phyloP scores from a whole-genome alignment of 1,284 basidiomycete genomes.

The Papiliotrema flavescens region DNA sequence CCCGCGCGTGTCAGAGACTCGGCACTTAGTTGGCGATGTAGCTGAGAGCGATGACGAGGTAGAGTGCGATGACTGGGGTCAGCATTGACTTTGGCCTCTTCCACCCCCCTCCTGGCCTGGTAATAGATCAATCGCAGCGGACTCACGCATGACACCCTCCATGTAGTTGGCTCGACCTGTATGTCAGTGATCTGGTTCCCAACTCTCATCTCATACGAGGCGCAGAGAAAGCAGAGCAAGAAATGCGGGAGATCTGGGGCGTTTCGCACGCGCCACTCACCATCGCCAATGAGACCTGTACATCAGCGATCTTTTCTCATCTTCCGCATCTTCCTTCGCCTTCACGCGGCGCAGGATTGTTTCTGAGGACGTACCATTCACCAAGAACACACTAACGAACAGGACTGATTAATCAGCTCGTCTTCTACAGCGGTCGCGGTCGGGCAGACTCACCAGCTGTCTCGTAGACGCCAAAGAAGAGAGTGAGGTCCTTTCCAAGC shows the following conservation, averaged over 20 bases:
- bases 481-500: slow-evolving; percentile 70
- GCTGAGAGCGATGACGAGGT: slow-evolving; percentile 60
- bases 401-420: slow-evolving; percentile 67
- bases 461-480: slow-evolving; percentile 64
- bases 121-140: too few species aligned
- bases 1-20: too few species aligned
- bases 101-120: too few species aligned
- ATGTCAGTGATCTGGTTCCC: not conserved
- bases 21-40: slow-evolving; percentile 32
- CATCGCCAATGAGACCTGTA: slow-evolving; percentile 22
- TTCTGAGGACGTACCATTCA: slow-evolving; percentile 73
- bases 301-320: too few species aligned
- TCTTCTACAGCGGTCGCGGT: not conserved
- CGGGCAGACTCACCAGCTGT: slow-evolving; percentile 61
- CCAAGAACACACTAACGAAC: slow-evolving; percentile 78
- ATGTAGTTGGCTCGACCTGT: slow-evolving; percentile 76
- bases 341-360: not conserved
- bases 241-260: too few species aligned
- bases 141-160: slow-evolving; percentile 61
- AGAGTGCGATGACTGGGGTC: slow-evolving; percentile 57
- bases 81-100: too few species aligned
- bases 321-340: too few species aligned
- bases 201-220: too few species aligned
- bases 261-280: slow-evolving; percentile 21
- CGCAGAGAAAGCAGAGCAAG: too few species aligned